Evolutionary conservation across 306 rosid genomes (phyloP).

Genomic region (Prinsepia uniflora): DNA sequence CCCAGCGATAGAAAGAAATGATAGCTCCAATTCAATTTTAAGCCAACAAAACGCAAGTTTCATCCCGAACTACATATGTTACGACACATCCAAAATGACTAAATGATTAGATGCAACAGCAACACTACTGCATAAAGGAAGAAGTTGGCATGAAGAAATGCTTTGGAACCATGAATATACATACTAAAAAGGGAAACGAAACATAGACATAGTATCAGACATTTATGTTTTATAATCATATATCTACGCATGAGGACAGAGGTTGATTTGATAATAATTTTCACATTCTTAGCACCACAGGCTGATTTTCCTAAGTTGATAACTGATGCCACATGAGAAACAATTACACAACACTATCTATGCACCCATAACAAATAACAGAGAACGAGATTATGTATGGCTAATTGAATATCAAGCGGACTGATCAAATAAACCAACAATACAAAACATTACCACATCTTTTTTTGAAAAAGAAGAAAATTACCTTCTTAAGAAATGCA

Average conservation of each 20-base stretch:
- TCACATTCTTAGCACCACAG: neutral
- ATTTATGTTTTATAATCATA: too few species aligned
- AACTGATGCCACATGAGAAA: neutral
- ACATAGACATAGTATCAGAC: neutral
- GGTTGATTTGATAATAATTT: too few species aligned
- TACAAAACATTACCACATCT: conserved; percentile 4
- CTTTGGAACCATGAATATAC: neutral
- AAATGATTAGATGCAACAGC: neutral
- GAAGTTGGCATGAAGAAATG: neutral
- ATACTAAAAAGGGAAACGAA: neutral
- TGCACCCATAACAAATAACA: neutral
- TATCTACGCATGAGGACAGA: neutral
- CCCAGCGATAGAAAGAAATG: conserved; percentile 16
- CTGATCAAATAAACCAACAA: neutral
- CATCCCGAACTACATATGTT: conserved; percentile 7
- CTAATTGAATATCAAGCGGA: conserved; percentile 8
- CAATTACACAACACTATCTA: neutral
- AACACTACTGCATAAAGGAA: neutral
- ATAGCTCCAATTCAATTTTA: conserved; percentile 5
- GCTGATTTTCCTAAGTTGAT: neutral
- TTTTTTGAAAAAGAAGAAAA: conserved; percentile 16
- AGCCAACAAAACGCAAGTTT: conserved; percentile 6
- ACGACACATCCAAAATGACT: neutral
- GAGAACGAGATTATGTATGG: conserved; percentile 1
- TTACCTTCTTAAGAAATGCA: conserved; percentile 75